These are phyloP conservation scores for Betula pendula DNA, from an alignment of 306 rosid species.

Conservation along the genomic window DNA sequence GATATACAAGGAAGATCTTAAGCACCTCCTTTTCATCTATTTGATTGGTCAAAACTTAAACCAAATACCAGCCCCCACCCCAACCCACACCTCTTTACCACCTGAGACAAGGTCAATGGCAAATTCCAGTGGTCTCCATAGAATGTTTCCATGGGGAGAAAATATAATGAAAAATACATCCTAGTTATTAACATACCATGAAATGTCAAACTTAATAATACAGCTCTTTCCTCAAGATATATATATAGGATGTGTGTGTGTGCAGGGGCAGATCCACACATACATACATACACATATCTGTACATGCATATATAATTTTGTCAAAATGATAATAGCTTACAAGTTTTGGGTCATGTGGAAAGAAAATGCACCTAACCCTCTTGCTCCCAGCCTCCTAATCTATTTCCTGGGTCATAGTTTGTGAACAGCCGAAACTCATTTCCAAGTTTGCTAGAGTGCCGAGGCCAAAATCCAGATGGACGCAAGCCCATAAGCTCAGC, in stretches of 20 bases:
- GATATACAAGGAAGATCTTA: background rate
- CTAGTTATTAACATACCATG: background rate
- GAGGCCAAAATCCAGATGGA: conserved; percentile 86
- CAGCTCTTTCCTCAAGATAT: background rate
- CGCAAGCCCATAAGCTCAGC: conserved; percentile 75
- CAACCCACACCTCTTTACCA: background rate
- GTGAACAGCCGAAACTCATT: conserved; percentile 84
- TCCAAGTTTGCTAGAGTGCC: conserved; percentile 79
- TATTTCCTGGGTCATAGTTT: conserved; percentile 78
- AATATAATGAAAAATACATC: background rate
- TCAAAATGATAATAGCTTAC: conserved; percentile 6
- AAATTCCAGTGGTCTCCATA: background rate
- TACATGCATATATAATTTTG: background rate
- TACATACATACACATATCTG: background rate
- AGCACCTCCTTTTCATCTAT: background rate
- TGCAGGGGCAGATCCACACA: background rate
- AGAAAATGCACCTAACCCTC: conserved; percentile 34
- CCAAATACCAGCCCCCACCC: background rate
- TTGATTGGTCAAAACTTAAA: background rate
- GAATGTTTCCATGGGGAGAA: background rate
- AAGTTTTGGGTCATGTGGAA: background rate
- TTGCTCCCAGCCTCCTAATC: conserved; percentile 78
- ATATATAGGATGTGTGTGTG: background rate
- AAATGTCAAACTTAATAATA: background rate
- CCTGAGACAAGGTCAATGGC: too few species aligned